A percentile compares a stretch with the other conserved stretches of the same genome.
Evolutionary conservation across 371 early-diverging fungal species (phyloP).

Genomic region (Rhizomucor miehei): DNA sequence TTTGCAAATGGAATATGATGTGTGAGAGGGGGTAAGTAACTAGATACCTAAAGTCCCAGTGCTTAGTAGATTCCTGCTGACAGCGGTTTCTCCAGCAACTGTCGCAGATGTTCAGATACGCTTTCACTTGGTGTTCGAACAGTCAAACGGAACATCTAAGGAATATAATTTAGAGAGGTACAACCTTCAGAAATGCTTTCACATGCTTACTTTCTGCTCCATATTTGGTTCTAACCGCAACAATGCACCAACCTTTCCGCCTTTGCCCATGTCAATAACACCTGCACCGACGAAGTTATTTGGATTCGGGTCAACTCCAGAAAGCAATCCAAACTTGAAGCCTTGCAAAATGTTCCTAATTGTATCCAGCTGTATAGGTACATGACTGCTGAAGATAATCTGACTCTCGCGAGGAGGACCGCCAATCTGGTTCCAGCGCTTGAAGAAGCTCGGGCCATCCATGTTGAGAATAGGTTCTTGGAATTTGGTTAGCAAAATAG

Average conservation of each 20-base stretch:
- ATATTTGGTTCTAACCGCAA: conserved; percentile 87
- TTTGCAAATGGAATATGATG: neutral
- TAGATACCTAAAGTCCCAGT: conserved; percentile 1
- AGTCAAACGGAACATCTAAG: conserved; percentile 88
- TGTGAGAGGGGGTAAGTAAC: neutral
- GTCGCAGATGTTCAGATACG: conserved; percentile 60
- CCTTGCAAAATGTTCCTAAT: conserved; percentile 56
- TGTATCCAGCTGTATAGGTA: conserved; percentile 49
- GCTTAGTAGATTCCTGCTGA: conserved; percentile 15
- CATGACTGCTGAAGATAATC: conserved; percentile 61
- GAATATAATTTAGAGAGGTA: neutral
- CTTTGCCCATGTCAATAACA: conserved; percentile 70
- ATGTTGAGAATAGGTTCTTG: conserved; percentile 79
- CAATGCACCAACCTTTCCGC: conserved; percentile 89
- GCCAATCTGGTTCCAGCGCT: conserved; percentile 94
- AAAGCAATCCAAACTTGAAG: conserved; percentile 70
- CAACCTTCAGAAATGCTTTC: neutral
- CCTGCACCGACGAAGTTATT: conserved; percentile 88
- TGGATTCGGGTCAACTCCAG: conserved; percentile 86
- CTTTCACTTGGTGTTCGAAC: conserved; percentile 85
- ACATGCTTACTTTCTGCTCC: conserved; percentile 76
- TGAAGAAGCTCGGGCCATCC: conserved; percentile 81
- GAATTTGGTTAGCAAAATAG: conserved; percentile 82
- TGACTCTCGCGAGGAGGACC: conserved; percentile 80
- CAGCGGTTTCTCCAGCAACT: conserved; percentile 35